Evolutionary conservation across 2,329 filamentous ascomycete species (phyloP).

Genomic region (Calonectria pteridis): DNA sequence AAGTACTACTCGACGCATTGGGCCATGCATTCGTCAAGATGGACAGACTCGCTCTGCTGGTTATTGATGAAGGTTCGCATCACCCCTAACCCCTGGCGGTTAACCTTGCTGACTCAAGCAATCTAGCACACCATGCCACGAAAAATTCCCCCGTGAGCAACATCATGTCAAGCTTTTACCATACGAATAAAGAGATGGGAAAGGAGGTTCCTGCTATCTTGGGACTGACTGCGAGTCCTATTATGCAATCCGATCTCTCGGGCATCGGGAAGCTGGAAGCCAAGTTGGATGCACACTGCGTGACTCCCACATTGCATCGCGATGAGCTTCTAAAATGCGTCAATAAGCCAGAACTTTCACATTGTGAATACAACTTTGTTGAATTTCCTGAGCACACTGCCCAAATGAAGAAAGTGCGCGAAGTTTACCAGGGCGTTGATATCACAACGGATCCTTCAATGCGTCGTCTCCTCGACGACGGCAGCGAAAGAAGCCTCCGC

Average conservation of each 20-base stretch:
- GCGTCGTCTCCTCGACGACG: conserved; percentile 57
- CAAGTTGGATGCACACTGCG: conserved; percentile 77
- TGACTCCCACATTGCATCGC: conserved; percentile 76
- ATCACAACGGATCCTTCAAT: conserved; percentile 73
- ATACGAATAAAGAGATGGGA: conserved; percentile 56
- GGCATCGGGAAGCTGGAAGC: conserved; percentile 73
- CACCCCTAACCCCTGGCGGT: too few relatives aligned
- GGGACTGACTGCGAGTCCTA: conserved; percentile 84
- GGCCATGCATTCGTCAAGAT: conserved; percentile 80
- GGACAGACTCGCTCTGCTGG: conserved; percentile 72
- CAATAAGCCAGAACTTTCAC: conserved; percentile 71
- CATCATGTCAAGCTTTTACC: conserved; percentile 82
- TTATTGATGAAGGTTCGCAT: conserved; percentile 84
- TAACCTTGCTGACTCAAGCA: conserved; percentile 28
- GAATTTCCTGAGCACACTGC: conserved; percentile 38
- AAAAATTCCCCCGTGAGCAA: conserved; percentile 72
- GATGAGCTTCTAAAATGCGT: conserved; percentile 77
- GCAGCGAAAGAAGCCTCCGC: conserved; percentile 55
- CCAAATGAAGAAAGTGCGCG: conserved; percentile 59
- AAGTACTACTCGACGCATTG: conserved; percentile 80
- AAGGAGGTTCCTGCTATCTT: conserved; percentile 73
- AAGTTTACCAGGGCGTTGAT: conserved; percentile 60
- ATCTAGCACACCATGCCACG: conserved; percentile 79
- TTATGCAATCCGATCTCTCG: conserved; percentile 68
- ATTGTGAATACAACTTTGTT: conserved; percentile 47